These are phyloP conservation scores for Tulasnella sp. DNA, from an alignment of 768 basidiomycete genomes.

Conservation along the genomic window DNA sequence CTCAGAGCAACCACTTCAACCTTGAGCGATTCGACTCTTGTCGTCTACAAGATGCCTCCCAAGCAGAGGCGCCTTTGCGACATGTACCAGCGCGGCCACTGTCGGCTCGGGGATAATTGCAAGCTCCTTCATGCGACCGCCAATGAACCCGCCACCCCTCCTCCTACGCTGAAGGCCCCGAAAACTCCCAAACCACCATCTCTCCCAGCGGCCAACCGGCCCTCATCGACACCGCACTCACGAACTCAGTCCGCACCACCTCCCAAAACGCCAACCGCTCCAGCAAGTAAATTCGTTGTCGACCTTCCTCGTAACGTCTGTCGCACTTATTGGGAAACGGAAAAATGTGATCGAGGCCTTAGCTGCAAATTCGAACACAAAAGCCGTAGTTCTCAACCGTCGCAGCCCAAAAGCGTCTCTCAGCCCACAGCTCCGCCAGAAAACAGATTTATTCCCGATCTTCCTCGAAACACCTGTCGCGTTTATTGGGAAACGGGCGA, in stretches of 20 bases:
- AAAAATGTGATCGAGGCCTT: neutral
- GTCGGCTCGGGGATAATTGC: neutral
- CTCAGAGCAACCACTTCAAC: neutral
- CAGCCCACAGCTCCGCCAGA: no score
- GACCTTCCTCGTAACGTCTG: neutral
- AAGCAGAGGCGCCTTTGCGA: neutral
- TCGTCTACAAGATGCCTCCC: neutral
- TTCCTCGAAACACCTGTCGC: neutral
- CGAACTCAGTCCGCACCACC: neutral
- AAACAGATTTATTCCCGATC: conserved; percentile 24
- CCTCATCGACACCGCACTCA: neutral
- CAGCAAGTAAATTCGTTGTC: neutral
- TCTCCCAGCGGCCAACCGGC: neutral
- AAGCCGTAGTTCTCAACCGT: neutral
- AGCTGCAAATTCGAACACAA: neutral
- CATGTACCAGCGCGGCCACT: neutral
- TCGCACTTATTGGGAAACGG: neutral
- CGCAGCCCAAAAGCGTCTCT: neutral
- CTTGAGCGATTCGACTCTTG: neutral
- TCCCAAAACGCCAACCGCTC: neutral
- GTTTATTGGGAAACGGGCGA: neutral
- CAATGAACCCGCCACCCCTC: neutral
- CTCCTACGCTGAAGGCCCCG: neutral
- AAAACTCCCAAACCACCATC: neutral
- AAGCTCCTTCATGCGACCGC: neutral